phyloP scores from a whole-genome alignment of 1,139 yeast genomes.

The Wickerhamomyces sp. region DNA sequence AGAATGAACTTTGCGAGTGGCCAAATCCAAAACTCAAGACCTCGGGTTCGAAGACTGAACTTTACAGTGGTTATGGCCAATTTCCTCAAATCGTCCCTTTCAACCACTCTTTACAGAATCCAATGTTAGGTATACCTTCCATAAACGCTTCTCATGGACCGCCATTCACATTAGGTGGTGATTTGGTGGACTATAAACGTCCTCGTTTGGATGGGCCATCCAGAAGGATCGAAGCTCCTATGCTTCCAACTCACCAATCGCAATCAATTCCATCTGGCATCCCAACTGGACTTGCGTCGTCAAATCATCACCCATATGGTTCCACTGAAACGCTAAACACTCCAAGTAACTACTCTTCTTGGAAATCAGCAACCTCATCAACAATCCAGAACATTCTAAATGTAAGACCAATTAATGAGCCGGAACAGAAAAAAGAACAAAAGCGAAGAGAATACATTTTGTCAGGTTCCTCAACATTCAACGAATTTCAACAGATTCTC shows the following conservation, averaged over 20 bases:
- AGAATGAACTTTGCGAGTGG: constrained; percentile 45
- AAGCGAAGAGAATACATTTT: neutral
- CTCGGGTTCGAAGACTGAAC: constrained; percentile 4
- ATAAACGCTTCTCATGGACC: too few relatives aligned
- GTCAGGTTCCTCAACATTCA: neutral
- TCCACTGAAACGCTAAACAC: neutral
- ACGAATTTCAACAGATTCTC: neutral
- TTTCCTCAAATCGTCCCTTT: neutral
- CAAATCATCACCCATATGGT: too few relatives aligned
- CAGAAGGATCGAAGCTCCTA: neutral
- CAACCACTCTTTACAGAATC: neutral
- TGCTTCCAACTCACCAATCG: too few relatives aligned
- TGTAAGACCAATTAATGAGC: neutral
- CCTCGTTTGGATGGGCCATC: neutral
- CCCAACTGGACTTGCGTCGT: too few relatives aligned
- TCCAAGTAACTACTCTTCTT: neutral
- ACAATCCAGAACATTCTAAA: neutral
- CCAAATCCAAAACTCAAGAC: constrained; percentile 27
- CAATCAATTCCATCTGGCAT: too few relatives aligned
- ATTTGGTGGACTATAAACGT: neutral
- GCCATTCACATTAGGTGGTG: too few relatives aligned
- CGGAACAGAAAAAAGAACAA: neutral
- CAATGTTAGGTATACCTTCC: too few relatives aligned
- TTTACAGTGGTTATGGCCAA: neutral
- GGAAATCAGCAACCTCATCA: neutral